Evolutionary conservation across 1,284 basidiomycete species (phyloP).

Genomic region (Pseudozyma sp.): DNA sequence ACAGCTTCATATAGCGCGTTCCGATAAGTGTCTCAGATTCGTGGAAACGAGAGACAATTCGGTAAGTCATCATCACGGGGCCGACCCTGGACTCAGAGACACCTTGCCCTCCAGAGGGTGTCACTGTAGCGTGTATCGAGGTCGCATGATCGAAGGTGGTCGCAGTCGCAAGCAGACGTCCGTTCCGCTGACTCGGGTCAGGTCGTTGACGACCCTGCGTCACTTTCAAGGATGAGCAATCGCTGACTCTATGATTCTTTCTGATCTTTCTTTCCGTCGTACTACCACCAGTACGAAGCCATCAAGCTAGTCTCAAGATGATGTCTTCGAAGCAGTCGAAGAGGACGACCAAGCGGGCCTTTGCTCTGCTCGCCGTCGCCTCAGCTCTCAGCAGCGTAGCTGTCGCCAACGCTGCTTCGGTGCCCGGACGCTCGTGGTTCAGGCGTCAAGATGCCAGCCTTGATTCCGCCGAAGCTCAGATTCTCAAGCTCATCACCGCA

Average conservation of each 20-base stretch:
- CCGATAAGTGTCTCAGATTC: conserved; percentile 31
- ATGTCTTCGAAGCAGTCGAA: background rate
- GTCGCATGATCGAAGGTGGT: too few relatives aligned
- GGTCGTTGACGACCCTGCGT: too few relatives aligned
- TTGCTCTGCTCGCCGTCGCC: conserved; percentile 18
- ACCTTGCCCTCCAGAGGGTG: too few relatives aligned
- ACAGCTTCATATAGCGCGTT: conserved; percentile 19
- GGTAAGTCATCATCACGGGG: conserved; percentile 10
- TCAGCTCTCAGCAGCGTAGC: conserved; percentile 9
- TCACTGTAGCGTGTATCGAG: too few relatives aligned
- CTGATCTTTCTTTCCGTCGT: too few relatives aligned
- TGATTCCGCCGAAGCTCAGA: conserved; percentile 6
- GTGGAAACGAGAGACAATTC: background rate
- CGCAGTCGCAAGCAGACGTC: too few relatives aligned
- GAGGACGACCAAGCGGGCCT: conserved; percentile 3
- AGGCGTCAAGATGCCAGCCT: conserved; percentile 19
- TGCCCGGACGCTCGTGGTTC: conserved; percentile 15
- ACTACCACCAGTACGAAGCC: too few relatives aligned
- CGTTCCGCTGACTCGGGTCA: too few relatives aligned
- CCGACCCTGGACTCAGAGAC: too few relatives aligned
- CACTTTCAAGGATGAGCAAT: too few relatives aligned
- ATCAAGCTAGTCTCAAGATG: background rate
- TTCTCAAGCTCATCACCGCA: conserved; percentile 38
- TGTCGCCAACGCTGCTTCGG: conserved; percentile 7
- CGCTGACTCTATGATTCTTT: too few relatives aligned